Conservation (phyloP, 441 rosid genomes). For the Lepidium campestre region DNA sequence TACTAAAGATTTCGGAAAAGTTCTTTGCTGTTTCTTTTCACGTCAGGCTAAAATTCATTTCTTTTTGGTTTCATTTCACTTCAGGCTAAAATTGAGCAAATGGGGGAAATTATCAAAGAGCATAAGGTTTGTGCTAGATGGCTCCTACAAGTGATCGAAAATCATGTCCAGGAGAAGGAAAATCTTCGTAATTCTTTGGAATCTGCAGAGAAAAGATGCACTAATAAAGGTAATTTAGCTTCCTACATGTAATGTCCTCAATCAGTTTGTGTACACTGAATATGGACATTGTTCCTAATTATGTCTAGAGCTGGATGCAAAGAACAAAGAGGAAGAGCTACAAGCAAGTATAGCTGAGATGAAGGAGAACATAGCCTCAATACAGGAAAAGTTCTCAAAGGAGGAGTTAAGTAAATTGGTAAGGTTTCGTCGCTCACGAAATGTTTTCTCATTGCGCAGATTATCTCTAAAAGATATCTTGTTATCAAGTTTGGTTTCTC, state of each 20-base stretch:
- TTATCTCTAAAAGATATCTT: not conserved
- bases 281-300: constrained; percentile 10
- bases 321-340: constrained; percentile 45
- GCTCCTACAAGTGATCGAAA: constrained; percentile 65
- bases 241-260: not conserved
- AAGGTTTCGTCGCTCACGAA: constrained; percentile 5
- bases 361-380: constrained; percentile 40
- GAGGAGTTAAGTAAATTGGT: constrained; percentile 76
- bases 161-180: constrained; percentile 52
- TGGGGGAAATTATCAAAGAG: constrained; percentile 54
- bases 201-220: constrained; percentile 49
- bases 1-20: not conserved
- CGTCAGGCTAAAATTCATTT: constrained; percentile 49
- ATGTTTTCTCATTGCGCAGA: not conserved
- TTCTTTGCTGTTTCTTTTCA: not conserved
- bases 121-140: constrained; percentile 77
- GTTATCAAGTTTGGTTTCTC: not conserved
- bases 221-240: constrained; percentile 45
- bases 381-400: constrained; percentile 50
- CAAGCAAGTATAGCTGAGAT: constrained; percentile 40
- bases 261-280: not conserved
- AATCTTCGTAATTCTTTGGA: constrained; percentile 54
- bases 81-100: constrained; percentile 66
- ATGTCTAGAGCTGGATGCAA: constrained; percentile 56
- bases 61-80: not conserved